Percentiles rank a stretch among this genome's conserved stretches.
Conservation (phyloP, 192 early-diverging fungal species). For the Podila verticillata region DNA sequence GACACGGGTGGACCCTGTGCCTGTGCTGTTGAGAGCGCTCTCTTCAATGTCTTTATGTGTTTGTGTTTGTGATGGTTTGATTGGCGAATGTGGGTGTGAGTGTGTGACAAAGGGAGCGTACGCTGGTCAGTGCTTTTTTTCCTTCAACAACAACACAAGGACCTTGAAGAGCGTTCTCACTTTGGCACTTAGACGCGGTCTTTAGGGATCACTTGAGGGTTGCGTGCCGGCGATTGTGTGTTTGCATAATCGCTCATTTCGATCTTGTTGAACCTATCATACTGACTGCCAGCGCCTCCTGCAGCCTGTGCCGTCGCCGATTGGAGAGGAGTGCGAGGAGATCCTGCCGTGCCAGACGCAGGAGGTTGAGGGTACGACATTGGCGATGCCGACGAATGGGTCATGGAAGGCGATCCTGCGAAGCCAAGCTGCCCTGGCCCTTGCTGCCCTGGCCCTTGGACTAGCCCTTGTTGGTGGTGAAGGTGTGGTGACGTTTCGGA, state of each 20-base stretch:
- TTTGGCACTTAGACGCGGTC: background rate
- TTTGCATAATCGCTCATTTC: conserved; percentile 7
- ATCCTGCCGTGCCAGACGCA: background rate
- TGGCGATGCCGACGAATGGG: conserved; percentile 8
- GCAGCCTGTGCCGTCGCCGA: background rate
- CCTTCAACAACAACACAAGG: background rate
- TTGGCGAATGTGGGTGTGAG: too few relatives aligned
- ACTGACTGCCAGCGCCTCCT: background rate
- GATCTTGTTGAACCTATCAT: conserved; percentile 6
- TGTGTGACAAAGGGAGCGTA: too few relatives aligned
- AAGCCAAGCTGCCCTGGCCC: background rate
- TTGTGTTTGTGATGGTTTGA: too few relatives aligned
- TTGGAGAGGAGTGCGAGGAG: background rate
- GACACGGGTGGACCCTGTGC: too few relatives aligned
- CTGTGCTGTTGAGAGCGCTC: too few relatives aligned
- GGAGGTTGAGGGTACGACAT: conserved; percentile 18
- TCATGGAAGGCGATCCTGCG: conserved; percentile 20
- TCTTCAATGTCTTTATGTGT: too few relatives aligned
- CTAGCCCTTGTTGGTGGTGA: background rate
- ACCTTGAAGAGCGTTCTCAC: too few relatives aligned
- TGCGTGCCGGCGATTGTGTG: conserved; percentile 5
- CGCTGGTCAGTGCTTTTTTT: background rate
- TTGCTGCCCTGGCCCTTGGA: background rate
- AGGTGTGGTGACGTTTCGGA: too few relatives aligned
- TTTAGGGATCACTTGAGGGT: conserved; percentile 6